Conservation (phyloP, 2,329 filamentous ascomycete species). For the Acrocalymma vagum region DNA sequence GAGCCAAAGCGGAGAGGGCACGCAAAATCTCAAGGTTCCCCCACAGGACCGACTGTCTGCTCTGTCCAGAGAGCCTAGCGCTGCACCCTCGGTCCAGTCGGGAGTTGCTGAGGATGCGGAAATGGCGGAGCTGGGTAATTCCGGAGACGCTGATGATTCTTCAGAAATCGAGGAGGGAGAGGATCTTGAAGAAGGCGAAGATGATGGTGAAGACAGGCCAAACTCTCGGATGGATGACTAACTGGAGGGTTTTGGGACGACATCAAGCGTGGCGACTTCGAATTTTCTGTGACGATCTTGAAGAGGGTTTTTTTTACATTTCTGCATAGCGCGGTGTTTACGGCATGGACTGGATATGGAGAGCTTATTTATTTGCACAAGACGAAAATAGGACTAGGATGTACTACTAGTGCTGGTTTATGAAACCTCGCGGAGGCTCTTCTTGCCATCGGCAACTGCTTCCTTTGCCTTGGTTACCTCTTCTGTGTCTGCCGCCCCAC, state of each 20-base stretch:
- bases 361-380: constrained; percentile 7
- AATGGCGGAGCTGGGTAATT: constrained; percentile 37
- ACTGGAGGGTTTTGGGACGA: neutral
- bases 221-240: constrained; percentile 38
- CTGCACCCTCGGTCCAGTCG: constrained; percentile 34
- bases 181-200: constrained; percentile 40
- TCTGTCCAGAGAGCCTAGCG: constrained; percentile 36
- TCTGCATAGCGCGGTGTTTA: constrained; percentile 46
- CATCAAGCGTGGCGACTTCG: no score
- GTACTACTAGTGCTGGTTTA: no score
- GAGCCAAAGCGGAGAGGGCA: constrained; percentile 40
- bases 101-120: constrained; percentile 35
- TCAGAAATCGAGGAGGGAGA: constrained; percentile 43
- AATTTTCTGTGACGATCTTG: no score
- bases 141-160: constrained; percentile 37
- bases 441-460: constrained; percentile 50
- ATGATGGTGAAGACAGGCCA: constrained; percentile 32
- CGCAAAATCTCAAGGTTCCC: constrained; percentile 35
- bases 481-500: constrained; percentile 47
- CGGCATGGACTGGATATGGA: constrained; percentile 9
- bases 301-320: no score
- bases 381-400: no score
- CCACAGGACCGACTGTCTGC: constrained; percentile 42
- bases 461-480: constrained; percentile 57
- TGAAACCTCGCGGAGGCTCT: constrained; percentile 44